A percentile compares a stretch with the other conserved stretches of the same genome.
Conservation (phyloP, 495 filamentous ascomycete species). For the Hypomontagnella monticulosa region DNA sequence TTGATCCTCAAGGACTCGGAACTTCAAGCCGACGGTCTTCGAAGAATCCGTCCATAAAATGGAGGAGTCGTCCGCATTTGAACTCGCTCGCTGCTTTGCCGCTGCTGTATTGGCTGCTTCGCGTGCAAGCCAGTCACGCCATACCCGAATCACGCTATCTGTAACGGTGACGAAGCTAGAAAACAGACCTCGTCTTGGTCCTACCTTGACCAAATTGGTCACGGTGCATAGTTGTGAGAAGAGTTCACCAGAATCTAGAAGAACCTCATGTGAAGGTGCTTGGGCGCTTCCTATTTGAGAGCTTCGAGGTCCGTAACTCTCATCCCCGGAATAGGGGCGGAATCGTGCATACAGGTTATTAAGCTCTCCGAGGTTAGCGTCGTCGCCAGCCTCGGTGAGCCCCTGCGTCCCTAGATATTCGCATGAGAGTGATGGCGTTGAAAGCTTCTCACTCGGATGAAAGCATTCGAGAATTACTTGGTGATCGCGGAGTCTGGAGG, state of each 20-base stretch:
- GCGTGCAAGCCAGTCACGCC: conserved; percentile 69
- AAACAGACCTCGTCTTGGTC: conserved; percentile 67
- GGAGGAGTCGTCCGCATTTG: conserved; percentile 35
- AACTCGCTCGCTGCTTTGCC: conserved; percentile 23
- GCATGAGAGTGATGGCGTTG: conserved; percentile 74
- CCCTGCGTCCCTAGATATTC: conserved; percentile 68
- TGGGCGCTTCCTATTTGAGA: conserved; percentile 46
- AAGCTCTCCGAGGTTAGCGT: conserved; percentile 44
- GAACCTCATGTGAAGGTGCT: conserved; percentile 65
- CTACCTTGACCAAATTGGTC: conserved; percentile 73
- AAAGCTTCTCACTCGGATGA: conserved; percentile 74
- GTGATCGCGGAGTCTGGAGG: conserved; percentile 66
- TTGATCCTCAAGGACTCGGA: conserved; percentile 56
- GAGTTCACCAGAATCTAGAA: conserved; percentile 71
- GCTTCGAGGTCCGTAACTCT: conserved; percentile 50
- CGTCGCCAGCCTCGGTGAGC: conserved; percentile 57
- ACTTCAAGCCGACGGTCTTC: conserved; percentile 65
- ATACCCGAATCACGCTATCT: conserved; percentile 72
- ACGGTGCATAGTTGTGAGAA: conserved; percentile 76
- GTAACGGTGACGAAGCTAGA: conserved; percentile 68
- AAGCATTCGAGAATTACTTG: conserved; percentile 80
- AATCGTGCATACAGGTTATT: conserved; percentile 64
- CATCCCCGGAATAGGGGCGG: conserved; percentile 62
- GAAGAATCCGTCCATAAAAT: conserved; percentile 68
- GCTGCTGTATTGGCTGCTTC: conserved; percentile 49